Evolutionary conservation across 78 protist genomes (phyloP), one percentile per base, ranked within the genome.

Genomic region (Bodo saltans): DNA sequence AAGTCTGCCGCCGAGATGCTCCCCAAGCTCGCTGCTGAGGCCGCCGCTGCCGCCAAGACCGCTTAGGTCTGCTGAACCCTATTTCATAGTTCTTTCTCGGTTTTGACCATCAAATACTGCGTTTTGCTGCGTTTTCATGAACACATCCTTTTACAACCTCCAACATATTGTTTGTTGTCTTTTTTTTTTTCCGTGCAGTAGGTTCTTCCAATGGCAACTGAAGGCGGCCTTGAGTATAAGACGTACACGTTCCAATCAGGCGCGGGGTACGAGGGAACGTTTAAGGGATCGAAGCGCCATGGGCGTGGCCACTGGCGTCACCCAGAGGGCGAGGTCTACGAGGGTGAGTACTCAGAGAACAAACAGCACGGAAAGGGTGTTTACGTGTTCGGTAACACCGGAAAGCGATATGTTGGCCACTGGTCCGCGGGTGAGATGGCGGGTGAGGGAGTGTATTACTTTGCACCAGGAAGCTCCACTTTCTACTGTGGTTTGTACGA

Each of bases 311-410:
- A 1, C 34, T 76, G 81, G 81, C 8, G 8, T 17, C 71, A 68
- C 71, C 71, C 71, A 11, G 71, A 68, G n/a, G 89, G 89, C 8
- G 85, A 86, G 17, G 11, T 26, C 33, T 85, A 79, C 68, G 86
- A 79, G 42, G 92, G 91, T 12, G 78, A 83, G 21, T 89, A n/a
- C 41, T 1, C 53, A 0, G 75, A 23, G 33, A 53, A 53, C 38
- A 39, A 72, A 27, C 53, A 79, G 47, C 17, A 82, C 52, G 89
- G 90, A 3, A 4, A 3, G 32, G 92, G 92, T 28, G 29, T 0
- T 33, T 79, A 75, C 74, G 70, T 39, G 70, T 80, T 83, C n/a
- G 72, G 75, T 2, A 0, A 28, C 67, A 21, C 39, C 60, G 3
- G 3, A 35, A 8, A 26, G 72, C 1, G 40, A 2, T 83, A 83